These are phyloP conservation scores for Cyberlindnera mississippiensis DNA, from an alignment of 805 yeast species.

Conservation along the genomic window DNA sequence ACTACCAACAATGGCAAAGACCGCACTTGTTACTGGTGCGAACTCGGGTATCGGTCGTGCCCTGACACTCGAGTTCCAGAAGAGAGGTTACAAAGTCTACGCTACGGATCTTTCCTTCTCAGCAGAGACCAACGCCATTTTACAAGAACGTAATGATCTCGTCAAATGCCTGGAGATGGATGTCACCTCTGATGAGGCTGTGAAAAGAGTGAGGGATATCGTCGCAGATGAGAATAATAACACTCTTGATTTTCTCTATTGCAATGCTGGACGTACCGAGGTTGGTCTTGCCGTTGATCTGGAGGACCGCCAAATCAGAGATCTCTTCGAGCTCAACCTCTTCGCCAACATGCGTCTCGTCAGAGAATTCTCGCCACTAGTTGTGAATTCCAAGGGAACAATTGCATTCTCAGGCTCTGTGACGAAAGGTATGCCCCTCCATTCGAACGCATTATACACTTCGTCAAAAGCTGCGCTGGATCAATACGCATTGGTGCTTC, in stretches of 20 bases:
- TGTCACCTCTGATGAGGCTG: conserved; percentile 32
- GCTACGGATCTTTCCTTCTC: conserved; percentile 34
- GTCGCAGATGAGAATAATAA: conserved; percentile 28
- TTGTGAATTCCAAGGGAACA: conserved; percentile 36
- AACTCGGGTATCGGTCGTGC: conserved; percentile 57
- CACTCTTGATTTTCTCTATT: conserved; percentile 36
- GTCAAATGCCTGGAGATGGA: conserved; percentile 26
- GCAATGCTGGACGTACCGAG: conserved; percentile 37
- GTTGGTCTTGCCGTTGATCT: conserved; percentile 33
- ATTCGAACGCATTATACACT: conserved; percentile 35
- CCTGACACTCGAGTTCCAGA: conserved; percentile 42
- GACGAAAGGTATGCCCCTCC: conserved; percentile 34
- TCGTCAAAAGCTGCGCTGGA: conserved; percentile 43
- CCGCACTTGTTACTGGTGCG: conserved; percentile 57
- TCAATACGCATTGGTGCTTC: conserved; percentile 35
- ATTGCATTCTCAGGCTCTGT: conserved; percentile 40
- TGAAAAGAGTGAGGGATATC: conserved; percentile 24
- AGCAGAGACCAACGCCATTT: conserved; percentile 26
- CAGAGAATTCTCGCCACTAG: conserved; percentile 32
- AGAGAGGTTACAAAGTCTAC: conserved; percentile 36
- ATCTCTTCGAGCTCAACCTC: conserved; percentile 33
- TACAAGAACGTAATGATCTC: conserved; percentile 7
- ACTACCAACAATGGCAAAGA: not conserved
- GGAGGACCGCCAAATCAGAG: conserved; percentile 27
- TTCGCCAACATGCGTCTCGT: conserved; percentile 38